phyloP scores from a whole-genome alignment of 192 early-diverging fungal species.

The Rhizoclosmatium globosum region DNA sequence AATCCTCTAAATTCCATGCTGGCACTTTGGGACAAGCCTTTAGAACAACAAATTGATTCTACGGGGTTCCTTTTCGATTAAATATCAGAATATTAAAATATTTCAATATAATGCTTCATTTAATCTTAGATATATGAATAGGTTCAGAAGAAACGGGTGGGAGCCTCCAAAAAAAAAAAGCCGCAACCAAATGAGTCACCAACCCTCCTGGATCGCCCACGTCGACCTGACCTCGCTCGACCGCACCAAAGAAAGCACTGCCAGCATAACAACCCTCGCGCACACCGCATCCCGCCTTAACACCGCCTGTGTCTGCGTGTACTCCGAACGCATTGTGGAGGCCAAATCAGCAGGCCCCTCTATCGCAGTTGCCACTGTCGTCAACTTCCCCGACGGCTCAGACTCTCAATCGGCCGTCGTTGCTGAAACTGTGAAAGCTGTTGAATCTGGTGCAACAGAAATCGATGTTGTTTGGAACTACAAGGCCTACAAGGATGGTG shows the following conservation, averaged over 20 bases:
- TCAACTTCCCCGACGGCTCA: not conserved
- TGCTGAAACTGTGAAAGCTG: not conserved
- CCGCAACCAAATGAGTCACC: slow-evolving; percentile 1
- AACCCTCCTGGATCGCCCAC: not conserved
- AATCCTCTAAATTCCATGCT: too few relatives aligned
- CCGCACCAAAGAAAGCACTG: not conserved
- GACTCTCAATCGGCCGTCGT: not conserved
- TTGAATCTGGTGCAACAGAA: not conserved
- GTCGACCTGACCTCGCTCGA: slow-evolving; percentile 13
- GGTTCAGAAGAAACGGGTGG: too few relatives aligned
- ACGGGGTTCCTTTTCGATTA: too few relatives aligned
- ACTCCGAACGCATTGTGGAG: not conserved
- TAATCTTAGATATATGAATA: too few relatives aligned
- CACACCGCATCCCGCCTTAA: not conserved
- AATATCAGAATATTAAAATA: too few relatives aligned
- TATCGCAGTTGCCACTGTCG: slow-evolving; percentile 10
- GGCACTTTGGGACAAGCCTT: too few relatives aligned
- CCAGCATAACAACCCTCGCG: not conserved
- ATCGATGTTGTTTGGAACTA: slow-evolving; percentile 23
- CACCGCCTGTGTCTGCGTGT: slow-evolving; percentile 15
- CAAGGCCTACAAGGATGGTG: not conserved
- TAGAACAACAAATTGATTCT: too few relatives aligned
- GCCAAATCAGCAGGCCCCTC: not conserved
- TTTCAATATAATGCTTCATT: too few relatives aligned
- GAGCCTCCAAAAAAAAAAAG: slow-evolving; percentile 10